Evolutionary conservation across 1,139 yeast genomes (phyloP).

Genomic region (Kodamaea sp.): DNA sequence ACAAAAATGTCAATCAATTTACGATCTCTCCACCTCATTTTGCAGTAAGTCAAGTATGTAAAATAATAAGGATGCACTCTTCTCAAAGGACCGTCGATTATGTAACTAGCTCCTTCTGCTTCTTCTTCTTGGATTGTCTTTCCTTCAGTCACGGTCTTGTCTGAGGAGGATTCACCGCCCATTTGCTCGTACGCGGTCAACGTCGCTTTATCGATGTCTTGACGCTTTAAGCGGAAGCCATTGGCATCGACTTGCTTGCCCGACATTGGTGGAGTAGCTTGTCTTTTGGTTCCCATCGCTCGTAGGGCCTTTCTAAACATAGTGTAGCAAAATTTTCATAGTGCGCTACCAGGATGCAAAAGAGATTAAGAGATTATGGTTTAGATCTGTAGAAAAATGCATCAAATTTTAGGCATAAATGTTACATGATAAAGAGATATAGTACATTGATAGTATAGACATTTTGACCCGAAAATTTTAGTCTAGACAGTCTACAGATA

Average conservation of each 20-base stretch:
- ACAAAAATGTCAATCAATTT: constrained; percentile 75
- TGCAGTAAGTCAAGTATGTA: constrained; percentile 88
- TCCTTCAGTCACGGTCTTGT: constrained; percentile 21
- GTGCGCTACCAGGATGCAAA: too few species aligned
- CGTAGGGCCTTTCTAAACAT: too few species aligned
- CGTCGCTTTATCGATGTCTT: constrained; percentile 40
- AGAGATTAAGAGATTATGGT: too few species aligned
- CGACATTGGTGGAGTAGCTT: constrained; percentile 17
- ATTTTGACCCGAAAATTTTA: too few species aligned
- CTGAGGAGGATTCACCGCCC: constrained; percentile 31
- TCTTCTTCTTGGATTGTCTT: constrained; percentile 55
- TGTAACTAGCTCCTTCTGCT: constrained; percentile 49
- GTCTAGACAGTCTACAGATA: too few species aligned
- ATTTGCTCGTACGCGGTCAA: constrained; percentile 41
- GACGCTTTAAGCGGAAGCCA: constrained; percentile 49
- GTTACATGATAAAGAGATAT: too few species aligned
- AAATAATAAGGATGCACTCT: constrained; percentile 81
- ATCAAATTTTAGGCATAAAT: too few species aligned
- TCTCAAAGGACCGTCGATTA: constrained; percentile 59
- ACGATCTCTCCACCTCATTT: constrained; percentile 85
- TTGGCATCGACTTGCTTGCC: constrained; percentile 38
- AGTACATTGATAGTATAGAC: too few species aligned
- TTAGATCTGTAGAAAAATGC: too few species aligned
- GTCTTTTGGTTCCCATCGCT: constrained; percentile 18
- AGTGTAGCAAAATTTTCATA: too few species aligned